Percentiles rank a stretch among this genome's conserved stretches.
phyloP scores from a whole-genome alignment of 1,284 basidiomycete genomes.

The Bjerkandera adusta region DNA sequence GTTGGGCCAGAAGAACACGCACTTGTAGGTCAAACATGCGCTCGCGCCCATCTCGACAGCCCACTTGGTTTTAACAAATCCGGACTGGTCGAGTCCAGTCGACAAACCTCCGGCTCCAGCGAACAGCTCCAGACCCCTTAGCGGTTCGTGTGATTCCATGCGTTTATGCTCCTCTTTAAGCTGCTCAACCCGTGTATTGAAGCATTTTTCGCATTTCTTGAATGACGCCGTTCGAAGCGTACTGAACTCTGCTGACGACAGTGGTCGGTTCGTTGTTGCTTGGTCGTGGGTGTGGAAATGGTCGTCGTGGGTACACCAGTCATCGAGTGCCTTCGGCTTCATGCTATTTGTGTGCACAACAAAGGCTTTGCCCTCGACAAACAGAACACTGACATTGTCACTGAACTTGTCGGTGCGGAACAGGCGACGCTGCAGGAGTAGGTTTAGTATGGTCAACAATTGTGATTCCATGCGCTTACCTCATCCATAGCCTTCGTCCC shows the following conservation, averaged over 20 bases:
- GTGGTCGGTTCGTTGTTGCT: background rate
- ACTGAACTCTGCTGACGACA: background rate
- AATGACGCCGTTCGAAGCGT: background rate
- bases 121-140: constrained; percentile 63
- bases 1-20: constrained; percentile 17
- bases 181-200: background rate
- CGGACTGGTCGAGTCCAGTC: constrained; percentile 56
- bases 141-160: constrained; percentile 32
- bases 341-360: constrained; percentile 22
- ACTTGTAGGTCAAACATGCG: constrained; percentile 62
- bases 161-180: background rate
- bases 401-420: constrained; percentile 32
- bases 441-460: background rate
- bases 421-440: constrained; percentile 45
- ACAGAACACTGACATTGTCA: constrained; percentile 30
- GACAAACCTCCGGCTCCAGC: constrained; percentile 71
- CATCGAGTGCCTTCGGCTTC: constrained; percentile 33
- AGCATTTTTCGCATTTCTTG: background rate
- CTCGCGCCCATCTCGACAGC: constrained; percentile 62
- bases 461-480: constrained; percentile 17
- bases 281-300: constrained; percentile 49
- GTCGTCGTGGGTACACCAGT: constrained; percentile 49
- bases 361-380: constrained; percentile 41
- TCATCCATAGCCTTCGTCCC: constrained; percentile 26
- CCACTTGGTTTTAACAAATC: constrained; percentile 60